Base-by-base conservation (phyloP, 2,329 filamentous ascomycete species). In the Macrophomina pseudophaseolina region DNA sequence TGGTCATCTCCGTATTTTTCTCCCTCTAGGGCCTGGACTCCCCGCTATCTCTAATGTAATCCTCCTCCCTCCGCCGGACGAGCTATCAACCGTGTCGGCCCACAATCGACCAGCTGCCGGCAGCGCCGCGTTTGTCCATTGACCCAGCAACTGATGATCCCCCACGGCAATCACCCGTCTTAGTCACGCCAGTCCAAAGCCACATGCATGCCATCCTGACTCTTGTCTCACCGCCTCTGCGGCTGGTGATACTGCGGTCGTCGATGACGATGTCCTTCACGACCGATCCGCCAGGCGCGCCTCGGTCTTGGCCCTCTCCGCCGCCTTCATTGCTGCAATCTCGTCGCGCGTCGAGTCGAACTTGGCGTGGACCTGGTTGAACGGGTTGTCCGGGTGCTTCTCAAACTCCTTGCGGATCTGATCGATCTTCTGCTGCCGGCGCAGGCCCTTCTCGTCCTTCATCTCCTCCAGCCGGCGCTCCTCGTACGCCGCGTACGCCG, bases 361-460 rank as follows among this genome's bases (percentile, higher is more conserved):
- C 3, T 84, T 79, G 2, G 88, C 91, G 62, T 83, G 87, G 16
- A 90, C 89, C 81, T 97, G 92, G 81, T 97, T 97, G 82, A 97
- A 95, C 14, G 95, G 95, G 79, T 99, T 99, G 73, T 98, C 94
- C 1, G 92, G 90, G 74, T 91, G 91, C 84, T 93, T 96, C 80
- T 97, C 91, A 78, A 98, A 99, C 82, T 98, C 95, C 84, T 97
- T 96, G 69, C 87, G 81, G 71, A 97, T 91, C 75, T 90, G 85
- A 70, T 94, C 91, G 74, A 94, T 89, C 80, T 91, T 90, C 86
- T 97, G 94, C 72, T 96, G 88, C 72, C 91, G 84, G 66, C 94
- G 85, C 75, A 98, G 79, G 0, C 92, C 93, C 66, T 90, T 91
- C 78, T 97, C 93, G 65, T 87, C 82, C 75, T 94, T 91, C 86